Percentiles rank a stretch among this genome's conserved stretches.
phyloP scores from a whole-genome alignment of 73 alveolate genomes.

The Loxodes magnus region DNA sequence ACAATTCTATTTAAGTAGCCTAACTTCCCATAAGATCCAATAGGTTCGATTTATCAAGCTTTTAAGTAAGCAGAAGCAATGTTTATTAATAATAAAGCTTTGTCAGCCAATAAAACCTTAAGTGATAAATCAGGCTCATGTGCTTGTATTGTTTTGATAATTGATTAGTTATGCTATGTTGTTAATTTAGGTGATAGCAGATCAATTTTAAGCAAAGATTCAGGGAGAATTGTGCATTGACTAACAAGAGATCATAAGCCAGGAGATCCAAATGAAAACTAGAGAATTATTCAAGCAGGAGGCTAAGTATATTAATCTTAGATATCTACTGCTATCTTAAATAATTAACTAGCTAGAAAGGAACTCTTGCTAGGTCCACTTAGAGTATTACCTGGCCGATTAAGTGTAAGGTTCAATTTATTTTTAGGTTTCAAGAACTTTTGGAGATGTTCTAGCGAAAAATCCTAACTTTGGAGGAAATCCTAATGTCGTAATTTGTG shows the following conservation, averaged over 20 bases:
- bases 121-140: slow-evolving; percentile 93
- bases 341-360: slow-evolving; percentile 21
- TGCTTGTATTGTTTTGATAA: slow-evolving; percentile 68
- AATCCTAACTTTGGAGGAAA: slow-evolving; percentile 66
- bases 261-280: slow-evolving; percentile 51
- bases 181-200: slow-evolving; percentile 95
- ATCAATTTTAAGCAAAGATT: slow-evolving; percentile 57
- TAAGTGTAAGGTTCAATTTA: slow-evolving; percentile 25
- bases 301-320: slow-evolving; percentile 69
- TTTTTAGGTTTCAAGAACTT: slow-evolving; percentile 59
- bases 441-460: slow-evolving; percentile 84
- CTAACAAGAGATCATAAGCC: slow-evolving; percentile 93
- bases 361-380: slow-evolving; percentile 36
- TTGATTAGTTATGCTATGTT: slow-evolving; percentile 74
- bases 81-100: slow-evolving; percentile 69
- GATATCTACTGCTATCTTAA: background rate
- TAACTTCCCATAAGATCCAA: slow-evolving; percentile 61
- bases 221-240: slow-evolving; percentile 41
- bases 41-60: slow-evolving; percentile 79
- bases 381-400: slow-evolving; percentile 70
- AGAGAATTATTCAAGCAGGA: slow-evolving; percentile 78
- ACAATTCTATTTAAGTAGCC: slow-evolving; percentile 40
- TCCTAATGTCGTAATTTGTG: slow-evolving; percentile 52
- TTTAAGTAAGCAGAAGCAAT: slow-evolving; percentile 77
- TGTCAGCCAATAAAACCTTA: slow-evolving; percentile 34